phyloP scores from a whole-genome alignment of 352 stramenopile species.

The Pythium angustatum region DNA sequence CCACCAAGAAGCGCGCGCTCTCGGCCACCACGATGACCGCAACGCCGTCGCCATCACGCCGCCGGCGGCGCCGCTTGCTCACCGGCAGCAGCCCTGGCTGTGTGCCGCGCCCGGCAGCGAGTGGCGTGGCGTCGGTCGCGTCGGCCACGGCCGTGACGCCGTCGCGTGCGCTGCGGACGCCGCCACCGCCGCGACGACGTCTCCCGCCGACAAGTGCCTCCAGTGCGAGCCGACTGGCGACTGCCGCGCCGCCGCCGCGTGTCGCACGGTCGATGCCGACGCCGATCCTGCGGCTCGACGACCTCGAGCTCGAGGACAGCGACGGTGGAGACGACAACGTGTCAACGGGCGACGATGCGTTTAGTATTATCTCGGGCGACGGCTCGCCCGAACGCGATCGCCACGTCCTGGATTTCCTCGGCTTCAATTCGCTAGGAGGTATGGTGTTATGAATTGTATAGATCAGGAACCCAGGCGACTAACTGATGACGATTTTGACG shows the following conservation, averaged over 20 bases:
- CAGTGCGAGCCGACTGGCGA: not conserved
- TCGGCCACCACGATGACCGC: not conserved
- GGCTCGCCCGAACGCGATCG: slow-evolving; percentile 25
- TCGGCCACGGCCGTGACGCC: slow-evolving; percentile 10
- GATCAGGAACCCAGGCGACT: not conserved
- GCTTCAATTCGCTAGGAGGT: slow-evolving; percentile 31
- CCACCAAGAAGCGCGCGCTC: slow-evolving; percentile 14
- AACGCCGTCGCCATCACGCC: slow-evolving; percentile 29
- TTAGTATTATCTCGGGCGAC: slow-evolving; percentile 59
- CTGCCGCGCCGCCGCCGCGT: slow-evolving; percentile 4
- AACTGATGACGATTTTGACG: not conserved
- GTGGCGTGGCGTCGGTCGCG: not conserved
- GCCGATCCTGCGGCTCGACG: slow-evolving; percentile 19
- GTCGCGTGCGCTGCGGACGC: slow-evolving; percentile 8
- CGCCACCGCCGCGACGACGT: slow-evolving; percentile 21
- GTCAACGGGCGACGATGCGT: slow-evolving; percentile 34
- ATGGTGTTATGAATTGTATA: not conserved
- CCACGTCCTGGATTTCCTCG: slow-evolving; percentile 53
- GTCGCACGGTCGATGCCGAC: slow-evolving; percentile 5
- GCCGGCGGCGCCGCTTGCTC: slow-evolving; percentile 20
- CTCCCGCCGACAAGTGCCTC: slow-evolving; percentile 12
- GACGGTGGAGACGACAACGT: slow-evolving; percentile 26
- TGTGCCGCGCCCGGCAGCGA: slow-evolving; percentile 23
- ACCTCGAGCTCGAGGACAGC: slow-evolving; percentile 34
- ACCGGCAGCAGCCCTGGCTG: slow-evolving; percentile 28